Percentiles rank a stretch among this genome's conserved stretches.
These are phyloP conservation scores for Lentinula novae-zelandiae DNA, from an alignment of 1,284 basidiomycete species.

Conservation along the genomic window DNA sequence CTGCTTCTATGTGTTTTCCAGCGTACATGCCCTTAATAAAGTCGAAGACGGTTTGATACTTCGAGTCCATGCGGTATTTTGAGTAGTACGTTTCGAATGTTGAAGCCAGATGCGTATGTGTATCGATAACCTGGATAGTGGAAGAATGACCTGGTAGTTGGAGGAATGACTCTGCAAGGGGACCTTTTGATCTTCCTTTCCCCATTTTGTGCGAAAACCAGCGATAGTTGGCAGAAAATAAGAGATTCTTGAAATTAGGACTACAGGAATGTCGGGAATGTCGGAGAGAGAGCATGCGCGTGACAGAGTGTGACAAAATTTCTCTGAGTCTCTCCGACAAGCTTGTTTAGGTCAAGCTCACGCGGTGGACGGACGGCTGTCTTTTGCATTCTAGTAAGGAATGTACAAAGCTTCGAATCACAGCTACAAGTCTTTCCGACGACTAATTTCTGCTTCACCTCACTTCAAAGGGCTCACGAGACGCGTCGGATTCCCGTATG, in stretches of 20 bases:
- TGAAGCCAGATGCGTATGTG: conserved; percentile 73
- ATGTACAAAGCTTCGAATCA: neutral
- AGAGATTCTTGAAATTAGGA: neutral
- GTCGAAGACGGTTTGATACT: conserved; percentile 52
- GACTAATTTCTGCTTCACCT: neutral
- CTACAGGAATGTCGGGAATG: neutral
- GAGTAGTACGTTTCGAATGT: conserved; percentile 60
- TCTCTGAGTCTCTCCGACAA: neutral
- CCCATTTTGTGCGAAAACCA: conserved; percentile 21
- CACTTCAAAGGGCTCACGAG: neutral
- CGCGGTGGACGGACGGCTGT: conserved; percentile 1
- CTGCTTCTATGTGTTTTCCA: conserved; percentile 52
- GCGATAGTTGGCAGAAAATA: neutral
- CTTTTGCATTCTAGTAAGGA: neutral
- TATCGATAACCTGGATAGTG: conserved; percentile 60
- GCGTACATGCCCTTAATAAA: conserved; percentile 63
- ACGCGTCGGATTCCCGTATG: conserved; percentile 1
- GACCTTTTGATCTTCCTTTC: conserved; percentile 23
- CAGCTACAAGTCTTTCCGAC: neutral
- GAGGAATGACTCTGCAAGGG: conserved; percentile 28
- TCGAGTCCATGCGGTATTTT: conserved; percentile 45
- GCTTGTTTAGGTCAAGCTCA: neutral
- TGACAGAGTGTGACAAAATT: neutral
- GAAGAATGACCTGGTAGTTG: conserved; percentile 28
- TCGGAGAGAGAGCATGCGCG: neutral